Evolutionary conservation across 2,329 filamentous ascomycete species (phyloP), one percentile per base, ranked within the genome.

Genomic region (Diaporthe australafricana): DNA sequence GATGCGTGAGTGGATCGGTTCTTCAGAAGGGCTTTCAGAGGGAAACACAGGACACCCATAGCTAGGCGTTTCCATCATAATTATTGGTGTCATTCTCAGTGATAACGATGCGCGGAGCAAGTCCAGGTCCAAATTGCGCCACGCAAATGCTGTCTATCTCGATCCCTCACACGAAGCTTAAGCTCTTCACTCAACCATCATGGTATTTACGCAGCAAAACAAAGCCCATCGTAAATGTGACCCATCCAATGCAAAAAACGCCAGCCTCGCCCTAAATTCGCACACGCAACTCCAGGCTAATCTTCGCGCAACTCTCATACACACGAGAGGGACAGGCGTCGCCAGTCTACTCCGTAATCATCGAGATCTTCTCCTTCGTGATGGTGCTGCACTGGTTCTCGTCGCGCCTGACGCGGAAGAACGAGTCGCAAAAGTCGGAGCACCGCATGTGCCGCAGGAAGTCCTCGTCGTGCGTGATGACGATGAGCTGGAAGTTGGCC

Each of bases 381-480:
- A 99, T 98, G 68, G 93, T 89, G 74, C 93, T 97, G 81, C 97
- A 96, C 84, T 98, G 95, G 77, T 89, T 90, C 77, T 93, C 90
- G 79, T 98, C 93, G 66, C 96, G 88, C 74, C 89, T 92, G 14
- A 99, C 93, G 5, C 95, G 90, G 83, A 93, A 98, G 81, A 98
- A 99, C 75, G 92, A 91, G 82, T 98, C 96, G 75, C 93, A 94
- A 79, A 97, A 98, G 76, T 99, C 96, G 30, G 91, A 92, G 81
- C 95, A 98, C 76, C 95, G 92, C 96, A 99, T 99, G 79, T 95
- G 91, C 69, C 93, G 89, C 79, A 99, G 80, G 78, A 99, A 99
- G 78, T 98, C 94, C 84, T 98, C 97, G 83, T 99, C 96, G 86
- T 99, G 96, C 5, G 96, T 99, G 81, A 99, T 99, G 78, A 99